Conservation (phyloP, 257 asterid species). For the Anisodus acutangulus region DNA sequence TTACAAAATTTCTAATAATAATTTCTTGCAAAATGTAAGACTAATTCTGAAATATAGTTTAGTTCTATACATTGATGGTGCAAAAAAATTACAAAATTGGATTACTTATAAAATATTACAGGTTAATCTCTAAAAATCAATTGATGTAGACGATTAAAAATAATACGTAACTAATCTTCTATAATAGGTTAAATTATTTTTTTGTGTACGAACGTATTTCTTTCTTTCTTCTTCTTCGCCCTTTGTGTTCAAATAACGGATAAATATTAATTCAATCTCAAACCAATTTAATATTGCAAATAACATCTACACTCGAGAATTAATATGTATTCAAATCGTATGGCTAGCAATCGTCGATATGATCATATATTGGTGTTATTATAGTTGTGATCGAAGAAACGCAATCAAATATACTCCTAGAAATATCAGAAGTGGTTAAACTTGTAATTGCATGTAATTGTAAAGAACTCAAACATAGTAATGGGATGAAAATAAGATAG, state of each 20-base stretch:
- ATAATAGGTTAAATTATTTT: background rate
- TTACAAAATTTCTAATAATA: background rate
- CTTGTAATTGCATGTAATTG: too few species aligned
- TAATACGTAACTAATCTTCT: background rate
- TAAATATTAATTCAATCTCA: background rate
- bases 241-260: background rate
- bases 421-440: too few species aligned
- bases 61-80: fast-evolving
- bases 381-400: too few species aligned
- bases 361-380: too few species aligned
- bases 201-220: background rate
- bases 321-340: background rate
- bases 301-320: background rate
- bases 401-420: too few species aligned
- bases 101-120: background rate
- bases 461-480: background rate
- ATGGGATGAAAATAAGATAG: background rate
- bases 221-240: background rate
- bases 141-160: background rate
- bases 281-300: background rate
- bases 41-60: background rate
- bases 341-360: background rate
- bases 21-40: background rate
- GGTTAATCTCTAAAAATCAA: background rate
- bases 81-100: background rate